Conservation (phyloP, 2,329 filamentous ascomycete species). For the Chaetomium sp. region DNA sequence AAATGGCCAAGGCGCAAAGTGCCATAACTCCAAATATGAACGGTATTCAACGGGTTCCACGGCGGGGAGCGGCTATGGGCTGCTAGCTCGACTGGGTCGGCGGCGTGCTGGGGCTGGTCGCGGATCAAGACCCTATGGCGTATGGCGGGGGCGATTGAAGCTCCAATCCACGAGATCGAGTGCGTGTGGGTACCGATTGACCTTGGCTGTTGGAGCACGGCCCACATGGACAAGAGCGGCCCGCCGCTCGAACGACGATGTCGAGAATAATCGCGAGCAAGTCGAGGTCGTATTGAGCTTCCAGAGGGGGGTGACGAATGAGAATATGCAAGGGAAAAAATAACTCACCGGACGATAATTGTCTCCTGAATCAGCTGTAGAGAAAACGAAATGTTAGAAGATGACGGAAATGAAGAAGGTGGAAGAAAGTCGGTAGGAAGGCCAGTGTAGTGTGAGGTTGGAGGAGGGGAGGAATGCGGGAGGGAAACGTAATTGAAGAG, state of each 20-base stretch:
- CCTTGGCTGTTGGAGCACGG: conserved; percentile 22
- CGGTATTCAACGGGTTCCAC: background rate
- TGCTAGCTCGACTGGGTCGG: background rate
- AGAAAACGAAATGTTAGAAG: conserved; percentile 45
- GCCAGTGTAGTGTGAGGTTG: conserved; percentile 28
- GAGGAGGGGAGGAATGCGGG: conserved; percentile 29
- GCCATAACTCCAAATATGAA: background rate
- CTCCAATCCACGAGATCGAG: conserved; percentile 15
- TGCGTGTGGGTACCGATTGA: conserved; percentile 22
- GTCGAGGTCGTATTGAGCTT: background rate
- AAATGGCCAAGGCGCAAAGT: conserved; percentile 30
- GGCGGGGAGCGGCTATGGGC: background rate
- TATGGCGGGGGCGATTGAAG: conserved; percentile 23
- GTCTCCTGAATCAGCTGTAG: conserved; percentile 61
- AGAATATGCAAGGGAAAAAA: conserved; percentile 28
- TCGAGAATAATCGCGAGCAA: background rate
- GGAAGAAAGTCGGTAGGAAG: conserved; percentile 34
- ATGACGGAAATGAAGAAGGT: conserved; percentile 20
- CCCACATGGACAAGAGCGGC: conserved; percentile 21
- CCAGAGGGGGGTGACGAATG: background rate
- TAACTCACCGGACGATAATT: conserved; percentile 62
- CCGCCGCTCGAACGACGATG: conserved; percentile 13
- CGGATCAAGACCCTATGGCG: conserved; percentile 11
- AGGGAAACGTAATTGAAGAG: conserved; percentile 34
- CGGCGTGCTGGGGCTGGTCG: background rate